Conservation (phyloP, 192 early-diverging fungal species). For the Geosiphon pyriformis region DNA sequence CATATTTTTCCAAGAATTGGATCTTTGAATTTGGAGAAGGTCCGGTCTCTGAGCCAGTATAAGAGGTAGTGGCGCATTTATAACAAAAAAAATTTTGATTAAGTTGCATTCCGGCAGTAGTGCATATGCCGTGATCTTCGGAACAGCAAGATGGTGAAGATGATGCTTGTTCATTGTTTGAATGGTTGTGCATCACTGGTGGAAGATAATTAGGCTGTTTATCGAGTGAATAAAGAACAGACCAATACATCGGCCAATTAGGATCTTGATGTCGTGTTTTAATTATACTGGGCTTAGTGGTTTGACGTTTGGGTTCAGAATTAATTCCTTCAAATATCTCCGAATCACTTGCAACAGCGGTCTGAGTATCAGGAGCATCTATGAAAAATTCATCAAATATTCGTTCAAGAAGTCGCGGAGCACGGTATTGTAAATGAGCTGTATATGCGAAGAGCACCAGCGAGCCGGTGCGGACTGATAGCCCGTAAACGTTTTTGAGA, state of each 20-base stretch:
- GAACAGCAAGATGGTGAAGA: not conserved
- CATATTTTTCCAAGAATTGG: constrained; percentile 21
- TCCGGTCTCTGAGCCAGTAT: not conserved
- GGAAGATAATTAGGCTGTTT: constrained; percentile 15
- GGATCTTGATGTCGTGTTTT: not conserved
- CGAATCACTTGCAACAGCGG: not conserved
- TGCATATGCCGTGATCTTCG: not conserved
- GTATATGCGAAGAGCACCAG: constrained; percentile 40
- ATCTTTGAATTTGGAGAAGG: constrained; percentile 9
- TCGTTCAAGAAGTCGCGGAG: constrained; percentile 34
- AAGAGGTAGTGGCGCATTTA: not conserved
- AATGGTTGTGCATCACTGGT: constrained; percentile 1
- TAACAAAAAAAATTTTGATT: constrained; percentile 11
- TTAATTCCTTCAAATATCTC: not conserved
- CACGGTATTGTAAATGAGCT: constrained; percentile 35
- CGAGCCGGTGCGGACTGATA: constrained; percentile 36
- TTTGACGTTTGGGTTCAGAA: not conserved
- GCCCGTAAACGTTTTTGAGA: constrained; percentile 33
- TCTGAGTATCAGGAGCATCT: constrained; percentile 18
- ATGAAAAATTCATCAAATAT: constrained; percentile 43
- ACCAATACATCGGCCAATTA: constrained; percentile 21
- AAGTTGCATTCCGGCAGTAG: too few relatives aligned
- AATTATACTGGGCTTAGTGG: not conserved
- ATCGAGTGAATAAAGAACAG: constrained; percentile 22
- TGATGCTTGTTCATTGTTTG: too few relatives aligned